Evolutionary conservation across 1,284 basidiomycete species (phyloP), one percentile per base, ranked within the genome.

Genomic region (Hemileia vastatrix): DNA sequence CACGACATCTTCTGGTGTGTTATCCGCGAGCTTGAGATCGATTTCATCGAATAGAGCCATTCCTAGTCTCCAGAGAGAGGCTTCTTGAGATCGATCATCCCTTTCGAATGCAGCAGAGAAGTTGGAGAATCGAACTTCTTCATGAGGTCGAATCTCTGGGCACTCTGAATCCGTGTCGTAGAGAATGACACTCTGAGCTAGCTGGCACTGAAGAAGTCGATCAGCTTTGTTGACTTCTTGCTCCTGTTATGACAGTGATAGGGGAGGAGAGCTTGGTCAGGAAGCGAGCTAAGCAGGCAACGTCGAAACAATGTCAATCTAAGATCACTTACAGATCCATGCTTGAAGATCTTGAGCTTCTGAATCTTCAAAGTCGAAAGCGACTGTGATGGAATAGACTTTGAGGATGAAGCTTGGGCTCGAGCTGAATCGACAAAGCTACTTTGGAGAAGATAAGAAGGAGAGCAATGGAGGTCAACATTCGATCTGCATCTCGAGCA

Each of bases 11-110:
- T 81, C 78, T 0, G 84, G 79, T 2, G 77, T 73, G 32, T 83
- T 80, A 1, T 81, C 78, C 6, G 82, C 82, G n/a, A 90, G 79
- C 48, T 84, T 80, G 33, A 94, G 80, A 31, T 83, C 81, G 60
- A 83, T 77, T 67, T 82, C 81, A 77, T 98, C 95, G 72, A 97
- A 98, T 0, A 98, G 80, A 0, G 90, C 90, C n/a, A 83, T 82
- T 4, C 90, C 91, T 0, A 98, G 83, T 23, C 87, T 84, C 80
- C 93, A 97, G 24, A 96, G 75, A 13, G 82, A 83, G 1, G 90
- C 86, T 71, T 89, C 86, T 67, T 84, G 83, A 0, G 87, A 84
- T 15, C 81, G 80, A 71, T 94, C 88, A 45, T 83, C 83, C 23
- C 83, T 72, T 8, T 86, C 82, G 74, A 91, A 94, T 15, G 88